Base-by-base conservation (phyloP, 805 yeast genomes). In the Teunomyces lycoperdinae region DNA sequence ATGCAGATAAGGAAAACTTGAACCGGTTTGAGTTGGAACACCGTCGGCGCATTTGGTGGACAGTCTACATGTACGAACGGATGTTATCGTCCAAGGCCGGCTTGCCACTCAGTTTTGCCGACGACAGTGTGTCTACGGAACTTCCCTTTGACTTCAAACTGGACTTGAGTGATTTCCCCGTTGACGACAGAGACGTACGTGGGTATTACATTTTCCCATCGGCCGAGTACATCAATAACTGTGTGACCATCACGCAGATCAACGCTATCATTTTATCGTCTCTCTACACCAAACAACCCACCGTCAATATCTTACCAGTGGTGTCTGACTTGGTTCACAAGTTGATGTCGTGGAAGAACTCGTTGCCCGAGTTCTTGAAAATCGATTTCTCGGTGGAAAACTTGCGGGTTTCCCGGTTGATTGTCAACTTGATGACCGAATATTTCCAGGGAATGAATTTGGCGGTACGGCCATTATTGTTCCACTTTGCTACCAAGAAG, bases 31-130 rank as follows among this genome's bases (percentile, higher is more conserved):
- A 80, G 50, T 60, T 80, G 49, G 85, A 80, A 49, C 85, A 80
- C 58, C 50, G 78, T 50, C 60, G 78, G 49, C 58, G 78, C 47
- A 63, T 73, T 10, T 73, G 78, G 78, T 73, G 78, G 78, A 73
- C 78, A 1, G 78, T 73, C 5, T 73, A 73, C 57, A 73, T 73
- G 77, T 73, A 73, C 49, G 78, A 80, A 67, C 68, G 92, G 63
- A 86, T 87, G 92, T 66, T 87, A 35, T 84, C 89, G 5, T 84
- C 91, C 9, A 87, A 87, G 58, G 91, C 91, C 0, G 95, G 95
- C 0, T 66, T 87, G 24, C 95, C 95, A 0, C 63, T 87, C 38
- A 81, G 89, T 45, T 78, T 91, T 50, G 84, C 94, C 0, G 94
- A 87, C 60, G 87, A 85, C 49, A 87, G 92, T 50, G 85, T 91